Percentiles rank a stretch among this genome's conserved stretches.
Conservation (phyloP, 192 early-diverging fungal species). For the Coemansia sp. region DNA sequence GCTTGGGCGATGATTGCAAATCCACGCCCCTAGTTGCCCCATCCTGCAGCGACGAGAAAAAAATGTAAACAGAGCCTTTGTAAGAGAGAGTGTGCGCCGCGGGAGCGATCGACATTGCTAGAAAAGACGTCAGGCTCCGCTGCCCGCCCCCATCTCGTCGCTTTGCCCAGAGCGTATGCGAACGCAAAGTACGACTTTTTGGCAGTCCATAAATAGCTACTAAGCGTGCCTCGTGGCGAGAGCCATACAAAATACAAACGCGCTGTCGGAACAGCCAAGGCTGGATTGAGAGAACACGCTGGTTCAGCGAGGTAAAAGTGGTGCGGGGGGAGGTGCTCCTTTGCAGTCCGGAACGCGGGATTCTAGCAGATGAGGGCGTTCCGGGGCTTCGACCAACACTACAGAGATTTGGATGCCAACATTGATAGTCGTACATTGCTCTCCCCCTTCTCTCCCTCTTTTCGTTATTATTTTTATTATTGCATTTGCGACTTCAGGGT, state of each 20-base stretch:
- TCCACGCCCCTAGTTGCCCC: not conserved
- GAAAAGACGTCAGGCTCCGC: not conserved
- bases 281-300: not conserved
- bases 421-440: not conserved
- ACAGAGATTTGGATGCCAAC: conserved; percentile 1
- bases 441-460: not conserved
- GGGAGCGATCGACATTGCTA: not conserved
- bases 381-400: not conserved
- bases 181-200: not conserved
- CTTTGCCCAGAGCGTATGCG: not conserved
- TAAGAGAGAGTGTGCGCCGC: not conserved
- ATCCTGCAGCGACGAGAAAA: not conserved
- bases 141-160: not conserved
- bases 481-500: conserved; percentile 3
- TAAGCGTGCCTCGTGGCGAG: not conserved
- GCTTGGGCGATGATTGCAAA: not conserved
- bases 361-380: not conserved
- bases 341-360: not conserved
- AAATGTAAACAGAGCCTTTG: not conserved
- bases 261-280: not conserved
- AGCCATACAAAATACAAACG: not conserved
- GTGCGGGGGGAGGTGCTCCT: not conserved
- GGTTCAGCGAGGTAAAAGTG: not conserved
- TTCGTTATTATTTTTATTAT: conserved; percentile 1
- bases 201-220: not conserved